A percentile compares a stretch with the other conserved stretches of the same genome.
phyloP scores from a whole-genome alignment of 202 grass and related monocot genomes.

The Miscanthus sacchariflorus region DNA sequence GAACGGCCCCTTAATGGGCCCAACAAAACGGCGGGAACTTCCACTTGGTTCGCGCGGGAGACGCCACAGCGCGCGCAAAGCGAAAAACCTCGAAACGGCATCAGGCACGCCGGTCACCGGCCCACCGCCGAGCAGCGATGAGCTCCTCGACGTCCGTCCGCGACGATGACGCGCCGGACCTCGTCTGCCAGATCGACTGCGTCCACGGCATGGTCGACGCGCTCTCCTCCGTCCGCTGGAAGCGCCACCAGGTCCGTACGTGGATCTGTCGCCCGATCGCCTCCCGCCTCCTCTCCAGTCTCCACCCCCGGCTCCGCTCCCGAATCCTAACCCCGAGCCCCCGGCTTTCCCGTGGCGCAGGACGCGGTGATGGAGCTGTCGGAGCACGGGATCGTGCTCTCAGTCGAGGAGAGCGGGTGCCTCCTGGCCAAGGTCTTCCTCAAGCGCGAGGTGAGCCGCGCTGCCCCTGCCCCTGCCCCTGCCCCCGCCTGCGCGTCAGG shows the following conservation, averaged over 20 bases:
- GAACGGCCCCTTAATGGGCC: neutral
- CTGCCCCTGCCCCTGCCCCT: neutral
- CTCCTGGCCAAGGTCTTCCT: conserved; percentile 96
- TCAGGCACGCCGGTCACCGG: neutral
- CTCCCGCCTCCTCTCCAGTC: neutral
- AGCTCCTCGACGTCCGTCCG: conserved; percentile 55
- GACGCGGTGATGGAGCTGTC: conserved; percentile 86
- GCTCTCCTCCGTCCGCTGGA: conserved; percentile 90
- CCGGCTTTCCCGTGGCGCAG: conserved; percentile 8
- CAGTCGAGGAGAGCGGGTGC: conserved; percentile 87
- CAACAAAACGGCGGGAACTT: neutral
- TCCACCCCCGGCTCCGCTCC: neutral
- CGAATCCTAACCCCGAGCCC: neutral
- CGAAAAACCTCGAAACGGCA: neutral
- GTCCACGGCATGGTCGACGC: conserved; percentile 94
- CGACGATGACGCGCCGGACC: conserved; percentile 62
- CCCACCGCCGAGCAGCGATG: conserved; percentile 3
- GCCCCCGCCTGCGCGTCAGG: neutral
- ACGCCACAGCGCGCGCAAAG: neutral
- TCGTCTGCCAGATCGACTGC: conserved; percentile 77
- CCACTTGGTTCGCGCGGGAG: neutral
- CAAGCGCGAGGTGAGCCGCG: conserved; percentile 75
- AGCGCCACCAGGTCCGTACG: conserved; percentile 73
- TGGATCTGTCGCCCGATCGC: neutral
- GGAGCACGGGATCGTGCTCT: conserved; percentile 79